phyloP scores from a whole-genome alignment of 371 early-diverging fungal species.

The Zychaea mexicana region DNA sequence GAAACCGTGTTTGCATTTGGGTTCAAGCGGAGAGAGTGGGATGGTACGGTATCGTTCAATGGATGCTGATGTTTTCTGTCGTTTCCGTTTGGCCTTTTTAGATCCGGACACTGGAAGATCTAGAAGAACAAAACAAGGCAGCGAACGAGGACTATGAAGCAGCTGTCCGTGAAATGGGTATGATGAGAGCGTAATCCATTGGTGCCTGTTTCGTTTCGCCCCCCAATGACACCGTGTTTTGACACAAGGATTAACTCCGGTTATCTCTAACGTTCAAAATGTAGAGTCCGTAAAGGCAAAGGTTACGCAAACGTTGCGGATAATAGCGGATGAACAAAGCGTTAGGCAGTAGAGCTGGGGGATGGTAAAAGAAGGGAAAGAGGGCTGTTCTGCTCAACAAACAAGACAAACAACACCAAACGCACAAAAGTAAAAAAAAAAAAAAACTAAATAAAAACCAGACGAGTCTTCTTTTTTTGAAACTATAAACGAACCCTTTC shows the following conservation, averaged over 20 bases:
- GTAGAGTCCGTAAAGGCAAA: slow-evolving; percentile 31
- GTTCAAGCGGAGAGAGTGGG: background rate
- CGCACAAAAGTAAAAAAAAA: too few species aligned
- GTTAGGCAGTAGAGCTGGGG: background rate
- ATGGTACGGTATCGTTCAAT: too few species aligned
- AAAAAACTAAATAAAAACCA: too few species aligned
- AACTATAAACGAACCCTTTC: too few species aligned
- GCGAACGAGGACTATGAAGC: slow-evolving; percentile 54
- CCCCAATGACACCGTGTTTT: too few species aligned
- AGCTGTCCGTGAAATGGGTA: slow-evolving; percentile 54
- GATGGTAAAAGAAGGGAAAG: too few species aligned
- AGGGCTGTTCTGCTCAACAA: too few species aligned
- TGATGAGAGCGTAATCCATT: too few species aligned
- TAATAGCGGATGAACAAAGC: slow-evolving; percentile 45
- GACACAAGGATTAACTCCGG: background rate
- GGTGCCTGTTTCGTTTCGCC: too few species aligned
- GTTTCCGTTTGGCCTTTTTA: slow-evolving; percentile 5
- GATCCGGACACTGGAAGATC: slow-evolving; percentile 1
- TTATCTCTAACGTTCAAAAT: background rate
- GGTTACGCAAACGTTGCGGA: slow-evolving; percentile 37
- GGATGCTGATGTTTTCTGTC: too few species aligned
- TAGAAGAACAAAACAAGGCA: slow-evolving; percentile 44
- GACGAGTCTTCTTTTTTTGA: background rate
- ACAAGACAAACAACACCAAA: too few species aligned
- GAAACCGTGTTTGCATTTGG: background rate